Conservation (phyloP, 768 basidiomycete genomes). For the Suillus placidus region DNA sequence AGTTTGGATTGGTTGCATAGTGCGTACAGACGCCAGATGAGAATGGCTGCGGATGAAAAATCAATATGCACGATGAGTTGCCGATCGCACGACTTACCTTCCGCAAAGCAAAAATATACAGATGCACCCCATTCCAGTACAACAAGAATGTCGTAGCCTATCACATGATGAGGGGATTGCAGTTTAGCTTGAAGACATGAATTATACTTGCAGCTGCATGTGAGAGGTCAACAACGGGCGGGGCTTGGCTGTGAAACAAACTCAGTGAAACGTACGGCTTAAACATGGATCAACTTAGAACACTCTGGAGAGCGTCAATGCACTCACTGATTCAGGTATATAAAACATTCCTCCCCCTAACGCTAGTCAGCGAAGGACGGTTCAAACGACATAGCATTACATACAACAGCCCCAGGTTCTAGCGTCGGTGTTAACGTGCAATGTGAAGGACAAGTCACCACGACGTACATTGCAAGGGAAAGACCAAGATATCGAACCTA, state of each 20-base stretch:
- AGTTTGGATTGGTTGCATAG: background rate
- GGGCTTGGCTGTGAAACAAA: background rate
- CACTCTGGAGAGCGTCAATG: background rate
- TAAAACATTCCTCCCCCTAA: constrained; percentile 2
- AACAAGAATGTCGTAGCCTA: background rate
- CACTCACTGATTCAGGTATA: background rate
- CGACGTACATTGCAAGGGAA: background rate
- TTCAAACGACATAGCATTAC: background rate
- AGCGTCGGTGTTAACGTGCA: background rate
- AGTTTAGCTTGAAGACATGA: background rate
- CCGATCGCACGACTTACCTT: background rate
- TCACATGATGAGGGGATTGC: background rate
- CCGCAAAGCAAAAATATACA: constrained; percentile 3
- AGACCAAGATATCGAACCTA: constrained; percentile 3
- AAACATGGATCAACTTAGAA: background rate
- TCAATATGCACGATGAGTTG: background rate
- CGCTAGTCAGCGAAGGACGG: background rate
- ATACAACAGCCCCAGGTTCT: background rate
- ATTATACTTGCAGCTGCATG: background rate
- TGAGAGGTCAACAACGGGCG: background rate
- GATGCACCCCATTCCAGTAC: background rate
- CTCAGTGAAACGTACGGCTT: background rate
- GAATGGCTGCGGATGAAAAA: background rate
- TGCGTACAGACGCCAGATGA: constrained; percentile 3
- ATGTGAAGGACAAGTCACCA: background rate